These are phyloP conservation scores for Chlamydomonas schloesseri DNA, from an alignment of 139 green algal genomes.

Conservation along the genomic window DNA sequence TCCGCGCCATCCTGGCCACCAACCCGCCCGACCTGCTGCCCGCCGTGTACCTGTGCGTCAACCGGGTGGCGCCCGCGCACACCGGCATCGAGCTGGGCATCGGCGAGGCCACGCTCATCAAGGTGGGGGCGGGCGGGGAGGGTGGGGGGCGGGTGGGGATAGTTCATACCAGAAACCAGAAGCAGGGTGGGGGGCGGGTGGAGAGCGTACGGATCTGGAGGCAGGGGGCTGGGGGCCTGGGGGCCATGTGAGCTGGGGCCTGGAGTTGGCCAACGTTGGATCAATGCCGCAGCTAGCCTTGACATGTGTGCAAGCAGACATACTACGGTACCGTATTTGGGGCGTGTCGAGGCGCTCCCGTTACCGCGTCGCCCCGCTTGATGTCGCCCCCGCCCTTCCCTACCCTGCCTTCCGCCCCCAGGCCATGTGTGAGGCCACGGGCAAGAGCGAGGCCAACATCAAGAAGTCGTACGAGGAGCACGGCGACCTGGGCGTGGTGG, in stretches of 20 bases:
- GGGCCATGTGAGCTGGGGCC: too few relatives aligned
- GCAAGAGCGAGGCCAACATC: constrained; percentile 83
- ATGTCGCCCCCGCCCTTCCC: too few relatives aligned
- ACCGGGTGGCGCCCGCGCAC: constrained; percentile 91
- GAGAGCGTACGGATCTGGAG: too few relatives aligned
- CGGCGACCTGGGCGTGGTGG: constrained; percentile 94
- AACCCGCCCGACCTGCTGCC: constrained; percentile 89
- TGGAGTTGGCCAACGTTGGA: too few relatives aligned
- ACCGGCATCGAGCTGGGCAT: constrained; percentile 96
- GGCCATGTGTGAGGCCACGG: constrained; percentile 89
- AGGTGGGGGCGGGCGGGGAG: constrained; percentile 53
- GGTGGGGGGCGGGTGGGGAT: neutral
- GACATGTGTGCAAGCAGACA: too few relatives aligned
- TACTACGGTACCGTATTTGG: too few relatives aligned
- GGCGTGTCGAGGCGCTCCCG: too few relatives aligned
- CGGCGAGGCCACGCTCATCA: constrained; percentile 94
- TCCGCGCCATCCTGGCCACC: constrained; percentile 85
- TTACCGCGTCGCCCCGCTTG: too few relatives aligned
- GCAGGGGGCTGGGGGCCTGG: too few relatives aligned
- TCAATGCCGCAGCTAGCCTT: too few relatives aligned
- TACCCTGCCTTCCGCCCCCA: constrained; percentile 47
- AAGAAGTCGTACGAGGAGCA: constrained; percentile 85
- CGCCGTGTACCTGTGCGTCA: constrained; percentile 93
- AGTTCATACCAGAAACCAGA: neutral
- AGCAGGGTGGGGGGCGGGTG: too few relatives aligned